phyloP scores from a whole-genome alignment of 2,329 filamentous ascomycete genomes.

The Apiospora saccharicola region DNA sequence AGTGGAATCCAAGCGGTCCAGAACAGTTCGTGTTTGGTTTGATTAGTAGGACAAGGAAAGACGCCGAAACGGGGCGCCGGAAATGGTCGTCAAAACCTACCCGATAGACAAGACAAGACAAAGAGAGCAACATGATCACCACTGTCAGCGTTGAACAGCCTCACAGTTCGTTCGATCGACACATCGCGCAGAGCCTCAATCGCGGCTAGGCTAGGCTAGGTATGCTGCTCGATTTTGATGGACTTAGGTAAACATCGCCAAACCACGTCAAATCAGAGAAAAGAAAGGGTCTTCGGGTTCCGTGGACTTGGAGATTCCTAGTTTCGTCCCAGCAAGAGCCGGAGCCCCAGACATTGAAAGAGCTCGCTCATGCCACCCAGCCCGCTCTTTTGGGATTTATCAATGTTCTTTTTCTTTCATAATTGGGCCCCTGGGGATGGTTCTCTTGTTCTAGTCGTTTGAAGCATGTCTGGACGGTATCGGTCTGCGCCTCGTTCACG shows the following conservation, averaged over 20 bases:
- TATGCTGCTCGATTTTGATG: background rate
- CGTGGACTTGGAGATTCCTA: constrained; percentile 2
- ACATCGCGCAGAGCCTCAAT: background rate
- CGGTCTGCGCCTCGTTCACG: background rate
- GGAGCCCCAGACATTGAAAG: constrained; percentile 5
- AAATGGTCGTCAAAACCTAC: constrained; percentile 4
- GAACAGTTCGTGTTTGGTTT: constrained; percentile 14
- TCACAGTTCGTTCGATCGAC: background rate
- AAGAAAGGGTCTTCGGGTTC: constrained; percentile 2
- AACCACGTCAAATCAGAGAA: background rate
- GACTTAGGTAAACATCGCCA: background rate
- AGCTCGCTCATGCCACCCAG: background rate
- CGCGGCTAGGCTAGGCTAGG: background rate
- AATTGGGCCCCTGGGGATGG: background rate
- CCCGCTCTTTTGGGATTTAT: background rate
- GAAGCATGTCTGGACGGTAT: constrained; percentile 4
- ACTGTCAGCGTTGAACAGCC: background rate
- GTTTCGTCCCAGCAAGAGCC: constrained; percentile 14
- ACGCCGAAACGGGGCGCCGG: constrained; percentile 1
- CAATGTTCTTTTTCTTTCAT: constrained; percentile 9
- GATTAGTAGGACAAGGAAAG: background rate
- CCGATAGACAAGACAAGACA: background rate
- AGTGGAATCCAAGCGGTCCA: constrained; percentile 5
- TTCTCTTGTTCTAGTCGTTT: constrained; percentile 16
- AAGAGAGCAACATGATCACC: background rate